These are phyloP conservation scores for Miscanthus lutarioriparius DNA, from an alignment of 176 grass and related monocot species.

Conservation along the genomic window DNA sequence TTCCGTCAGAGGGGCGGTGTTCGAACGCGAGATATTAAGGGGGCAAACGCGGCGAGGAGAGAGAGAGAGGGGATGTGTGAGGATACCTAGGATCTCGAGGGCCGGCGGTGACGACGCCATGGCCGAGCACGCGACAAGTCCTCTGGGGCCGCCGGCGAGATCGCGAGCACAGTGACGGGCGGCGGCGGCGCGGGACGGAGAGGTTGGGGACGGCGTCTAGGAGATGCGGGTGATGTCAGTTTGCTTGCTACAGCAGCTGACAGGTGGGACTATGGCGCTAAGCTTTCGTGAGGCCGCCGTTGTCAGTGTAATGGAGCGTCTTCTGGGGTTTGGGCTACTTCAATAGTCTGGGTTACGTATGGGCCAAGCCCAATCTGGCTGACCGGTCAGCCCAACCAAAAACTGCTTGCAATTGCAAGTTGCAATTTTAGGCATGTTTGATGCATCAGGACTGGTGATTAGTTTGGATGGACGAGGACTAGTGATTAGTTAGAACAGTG, in stretches of 20 bases:
- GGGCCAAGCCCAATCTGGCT: background rate
- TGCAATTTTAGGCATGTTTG: no score
- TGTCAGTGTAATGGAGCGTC: background rate
- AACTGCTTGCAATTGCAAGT: background rate
- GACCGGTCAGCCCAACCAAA: background rate
- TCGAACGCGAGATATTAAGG: background rate
- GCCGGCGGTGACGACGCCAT: slow-evolving; percentile 47
- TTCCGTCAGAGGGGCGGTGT: slow-evolving; percentile 30
- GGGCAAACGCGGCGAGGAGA: background rate
- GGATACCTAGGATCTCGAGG: slow-evolving; percentile 59
- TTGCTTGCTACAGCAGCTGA: background rate
- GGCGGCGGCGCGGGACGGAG: slow-evolving; percentile 37
- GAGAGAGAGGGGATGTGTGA: background rate
- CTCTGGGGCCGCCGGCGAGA: slow-evolving; percentile 20
- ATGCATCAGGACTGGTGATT: no score
- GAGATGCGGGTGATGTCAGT: slow-evolving; percentile 18
- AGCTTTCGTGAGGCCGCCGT: background rate
- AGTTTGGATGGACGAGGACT: no score
- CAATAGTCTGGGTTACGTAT: background rate
- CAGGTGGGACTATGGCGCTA: background rate
- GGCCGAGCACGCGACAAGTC: background rate
- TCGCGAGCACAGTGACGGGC: slow-evolving; percentile 28
- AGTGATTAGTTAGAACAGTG: no score
- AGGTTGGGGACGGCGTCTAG: slow-evolving; percentile 27
- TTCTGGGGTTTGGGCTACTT: background rate